Base-by-base conservation (phyloP, 23 red algal species). In the Gracilariopsis chorda region DNA sequence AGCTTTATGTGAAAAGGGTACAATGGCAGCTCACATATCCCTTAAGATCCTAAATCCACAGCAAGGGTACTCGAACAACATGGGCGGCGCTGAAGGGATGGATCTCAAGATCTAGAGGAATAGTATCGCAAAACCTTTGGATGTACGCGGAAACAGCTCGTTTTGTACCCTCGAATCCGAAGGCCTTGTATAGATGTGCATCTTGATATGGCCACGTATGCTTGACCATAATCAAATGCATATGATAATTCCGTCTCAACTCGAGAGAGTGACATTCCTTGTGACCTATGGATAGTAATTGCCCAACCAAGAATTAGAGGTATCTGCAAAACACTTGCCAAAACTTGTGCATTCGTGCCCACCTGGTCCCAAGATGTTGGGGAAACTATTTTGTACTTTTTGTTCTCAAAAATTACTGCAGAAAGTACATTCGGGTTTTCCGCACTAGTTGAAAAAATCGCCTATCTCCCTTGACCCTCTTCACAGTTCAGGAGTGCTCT, bases 271-370 rank as follows among this genome's bases (percentile, higher is more conserved):
- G 83, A 51, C 83, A 87, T 87, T 19, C 83, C 83, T 34, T 87
- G 83, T 28, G 83, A 41, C 20, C 53, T 75, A 43, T 87, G 83
- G 34, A 87, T 75, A 16, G 83, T 56, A 3, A 87, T 20, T 30
- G 83, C 83, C 83, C 83, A 87, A 24, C 83, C 83, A 20, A 87
- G 62, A 25, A 57, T 75, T 19, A 87, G 63, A 17, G 83, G 83
- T 14, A 87, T 27, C 45, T 87, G 83, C 25, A 32, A 34, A 4
- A 42, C 17, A 12, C 25, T 21, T 25, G 64, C 83, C 5, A 87
- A 34, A 23, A 75, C 62, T 63, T 52, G 42, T 20, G 62, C 83
- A 34, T 87, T 17, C 17, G 45, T 75, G 25, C 68, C 83, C 16
- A 51, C 25, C 5, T 75, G 30, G 34, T 87, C 83, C 42, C 68